These are phyloP conservation scores for Penicillium sp. DNA, from an alignment of 2,329 filamentous ascomycete genomes.

Conservation along the genomic window DNA sequence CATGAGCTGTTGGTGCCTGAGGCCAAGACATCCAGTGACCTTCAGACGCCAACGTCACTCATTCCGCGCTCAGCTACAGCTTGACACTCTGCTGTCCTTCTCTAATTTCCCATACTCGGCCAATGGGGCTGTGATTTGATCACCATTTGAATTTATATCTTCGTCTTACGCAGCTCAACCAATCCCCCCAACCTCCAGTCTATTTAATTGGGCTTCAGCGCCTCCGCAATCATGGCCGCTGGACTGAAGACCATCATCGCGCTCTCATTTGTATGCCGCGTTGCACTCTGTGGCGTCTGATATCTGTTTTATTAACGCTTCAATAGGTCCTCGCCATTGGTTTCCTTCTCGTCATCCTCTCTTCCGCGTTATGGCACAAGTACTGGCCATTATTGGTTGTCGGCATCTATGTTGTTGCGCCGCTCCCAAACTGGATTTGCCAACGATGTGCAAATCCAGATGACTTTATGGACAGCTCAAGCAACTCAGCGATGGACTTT, in stretches of 20 bases:
- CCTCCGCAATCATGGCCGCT: conserved; percentile 58
- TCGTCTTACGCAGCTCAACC: conserved; percentile 6
- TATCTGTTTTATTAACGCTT: conserved; percentile 1
- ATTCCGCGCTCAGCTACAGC: conserved; percentile 17
- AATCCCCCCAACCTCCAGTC: conserved; percentile 2
- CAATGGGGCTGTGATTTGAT: conserved; percentile 19
- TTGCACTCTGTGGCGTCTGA: neutral
- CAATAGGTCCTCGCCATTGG: conserved; percentile 83
- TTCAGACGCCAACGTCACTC: conserved; percentile 34
- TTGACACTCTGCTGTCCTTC: neutral
- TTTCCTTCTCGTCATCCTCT: conserved; percentile 98
- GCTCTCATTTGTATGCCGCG: conserved; percentile 76
- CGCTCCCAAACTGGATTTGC: conserved; percentile 95
- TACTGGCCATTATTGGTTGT: conserved; percentile 96
- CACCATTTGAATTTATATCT: conserved; percentile 4
- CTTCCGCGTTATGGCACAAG: conserved; percentile 88
- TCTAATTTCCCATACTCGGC: conserved; percentile 10
- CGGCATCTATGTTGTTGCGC: conserved; percentile 88
- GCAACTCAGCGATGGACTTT: conserved; percentile 83
- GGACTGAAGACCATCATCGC: conserved; percentile 99
- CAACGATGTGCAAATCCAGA: conserved; percentile 82
- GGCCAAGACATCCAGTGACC: conserved; percentile 26
- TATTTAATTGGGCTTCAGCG: conserved; percentile 17
- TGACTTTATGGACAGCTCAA: conserved; percentile 86
- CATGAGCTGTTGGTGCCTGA: conserved; percentile 28